phyloP scores from a whole-genome alignment of 805 yeast species.

The Wickerhamomyces queroliae region DNA sequence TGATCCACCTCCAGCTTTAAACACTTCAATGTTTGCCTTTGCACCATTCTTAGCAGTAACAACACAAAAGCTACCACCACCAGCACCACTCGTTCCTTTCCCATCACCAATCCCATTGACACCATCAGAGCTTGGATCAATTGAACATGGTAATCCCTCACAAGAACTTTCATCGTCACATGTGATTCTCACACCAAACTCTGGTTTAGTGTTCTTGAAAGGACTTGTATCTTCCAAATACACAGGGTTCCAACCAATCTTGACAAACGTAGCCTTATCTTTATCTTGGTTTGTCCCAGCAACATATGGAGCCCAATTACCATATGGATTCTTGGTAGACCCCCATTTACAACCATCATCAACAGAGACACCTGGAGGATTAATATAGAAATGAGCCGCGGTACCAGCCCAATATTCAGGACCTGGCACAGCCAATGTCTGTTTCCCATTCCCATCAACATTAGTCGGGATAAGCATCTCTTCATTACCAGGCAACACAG shows the following conservation, averaged over 20 bases:
- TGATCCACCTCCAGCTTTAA: constrained; percentile 25
- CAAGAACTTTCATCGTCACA: constrained; percentile 70
- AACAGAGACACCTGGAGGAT: constrained; percentile 75
- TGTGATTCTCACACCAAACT: constrained; percentile 64
- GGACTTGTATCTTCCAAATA: constrained; percentile 56
- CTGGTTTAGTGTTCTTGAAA: constrained; percentile 50
- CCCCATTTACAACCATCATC: constrained; percentile 88
- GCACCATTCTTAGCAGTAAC: constrained; percentile 66
- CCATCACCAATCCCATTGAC: constrained; percentile 48
- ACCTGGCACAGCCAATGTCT: constrained; percentile 76
- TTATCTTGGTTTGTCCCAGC: constrained; percentile 84
- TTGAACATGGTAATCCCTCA: constrained; percentile 74
- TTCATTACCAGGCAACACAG: constrained; percentile 91
- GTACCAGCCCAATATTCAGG: constrained; percentile 80
- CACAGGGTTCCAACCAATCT: constrained; percentile 89
- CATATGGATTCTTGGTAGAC: constrained; percentile 54
- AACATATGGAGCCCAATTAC: constrained; percentile 93
- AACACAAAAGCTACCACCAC: constrained; percentile 78
- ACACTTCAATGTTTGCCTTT: constrained; percentile 69
- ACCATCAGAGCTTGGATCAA: constrained; percentile 62
- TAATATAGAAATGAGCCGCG: constrained; percentile 81
- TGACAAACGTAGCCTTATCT: constrained; percentile 66
- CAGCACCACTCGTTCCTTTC: constrained; percentile 40
- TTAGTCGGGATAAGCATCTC: constrained; percentile 88
- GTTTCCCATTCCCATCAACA: constrained; percentile 42